These are phyloP conservation scores for Fistulina hepatica DNA, from an alignment of 1,284 basidiomycete genomes.

Conservation along the genomic window DNA sequence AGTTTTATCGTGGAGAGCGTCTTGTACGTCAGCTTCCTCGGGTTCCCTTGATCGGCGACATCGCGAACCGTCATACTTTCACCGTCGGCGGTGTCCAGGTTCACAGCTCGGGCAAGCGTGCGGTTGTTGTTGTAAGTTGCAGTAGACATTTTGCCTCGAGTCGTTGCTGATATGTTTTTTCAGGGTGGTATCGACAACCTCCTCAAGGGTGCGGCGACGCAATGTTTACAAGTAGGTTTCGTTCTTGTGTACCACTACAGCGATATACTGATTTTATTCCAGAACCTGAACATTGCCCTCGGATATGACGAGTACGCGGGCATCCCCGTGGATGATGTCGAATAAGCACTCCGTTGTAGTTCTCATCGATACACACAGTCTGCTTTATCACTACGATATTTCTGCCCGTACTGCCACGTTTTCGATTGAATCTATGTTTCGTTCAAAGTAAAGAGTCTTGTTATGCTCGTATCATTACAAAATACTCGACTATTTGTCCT, in stretches of 20 bases:
- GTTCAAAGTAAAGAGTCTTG: too few relatives aligned
- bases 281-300: conserved; percentile 93
- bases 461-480: too few relatives aligned
- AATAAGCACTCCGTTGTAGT: too few relatives aligned
- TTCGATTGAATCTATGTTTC: too few relatives aligned
- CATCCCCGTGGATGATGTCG: conserved; percentile 64
- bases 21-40: conserved; percentile 58
- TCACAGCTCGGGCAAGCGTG: conserved; percentile 78
- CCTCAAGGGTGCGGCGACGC: conserved; percentile 95
- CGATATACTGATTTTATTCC: conserved; percentile 10
- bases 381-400: too few relatives aligned
- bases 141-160: conserved; percentile 8
- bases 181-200: conserved; percentile 92
- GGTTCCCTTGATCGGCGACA: conserved; percentile 71
- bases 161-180: conserved; percentile 8
- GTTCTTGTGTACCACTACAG: background rate
- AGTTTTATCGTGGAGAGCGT: conserved; percentile 68
- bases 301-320: conserved; percentile 89
- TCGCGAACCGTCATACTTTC: conserved; percentile 82
- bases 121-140: conserved; percentile 75
- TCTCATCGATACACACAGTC: too few relatives aligned
- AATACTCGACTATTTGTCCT: too few relatives aligned
- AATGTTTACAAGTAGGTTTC: conserved; percentile 77
- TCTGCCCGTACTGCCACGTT: too few relatives aligned
- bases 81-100: conserved; percentile 91